Evolutionary conservation across 2,329 filamentous ascomycete species (phyloP), one percentile per base, ranked within the genome.

Genomic region (Clonostachys byssicola): DNA sequence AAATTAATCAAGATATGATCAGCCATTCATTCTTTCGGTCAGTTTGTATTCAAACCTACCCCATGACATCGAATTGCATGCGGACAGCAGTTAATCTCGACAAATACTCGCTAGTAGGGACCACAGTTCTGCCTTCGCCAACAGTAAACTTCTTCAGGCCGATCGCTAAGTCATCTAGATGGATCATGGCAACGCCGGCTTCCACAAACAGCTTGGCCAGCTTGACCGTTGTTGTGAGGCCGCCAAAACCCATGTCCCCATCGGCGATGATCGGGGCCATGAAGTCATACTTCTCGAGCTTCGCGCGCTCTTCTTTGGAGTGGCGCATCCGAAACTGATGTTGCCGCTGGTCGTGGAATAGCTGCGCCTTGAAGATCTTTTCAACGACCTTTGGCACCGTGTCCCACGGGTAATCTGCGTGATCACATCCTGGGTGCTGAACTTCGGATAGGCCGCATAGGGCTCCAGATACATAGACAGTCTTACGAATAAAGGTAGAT

Each of bases 121-220:
- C 64, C 0, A 71, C 56, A 0, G 68, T 71, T 6, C 65, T 55
- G 3, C 67, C 67, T 45, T 70, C 58, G 1, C 67, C 67, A 14
- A 65, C 59, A 2, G 67, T 71, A 45, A 71, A 72, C 52, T 71
- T 71, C 55, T 71, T 71, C 54, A 70, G 59, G 6, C 68, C 68
- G 18, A 70, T 66, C 0, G 68, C 68, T 33, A 71, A 53, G 47
- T 71, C 68, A 46, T 72, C 68, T 5, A 72, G 58, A 45, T 71
- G 68, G 41, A 71, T 66, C 62, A 69, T 69, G 10, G 68, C 68
- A 2, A 68, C 68, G 6, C 68, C 68, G 13, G 62, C 59, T 41
- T 70, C 68, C n/a, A 70, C 66, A 47, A 72, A 70, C n/a, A 60
- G 56, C 23, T 59, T 56, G 6, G 63, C 61, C 58, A 69, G 62